Percentiles rank a stretch among this genome's conserved stretches.
Conservation (phyloP, 2,329 filamentous ascomycete species). For the Celoporthe dispersa region DNA sequence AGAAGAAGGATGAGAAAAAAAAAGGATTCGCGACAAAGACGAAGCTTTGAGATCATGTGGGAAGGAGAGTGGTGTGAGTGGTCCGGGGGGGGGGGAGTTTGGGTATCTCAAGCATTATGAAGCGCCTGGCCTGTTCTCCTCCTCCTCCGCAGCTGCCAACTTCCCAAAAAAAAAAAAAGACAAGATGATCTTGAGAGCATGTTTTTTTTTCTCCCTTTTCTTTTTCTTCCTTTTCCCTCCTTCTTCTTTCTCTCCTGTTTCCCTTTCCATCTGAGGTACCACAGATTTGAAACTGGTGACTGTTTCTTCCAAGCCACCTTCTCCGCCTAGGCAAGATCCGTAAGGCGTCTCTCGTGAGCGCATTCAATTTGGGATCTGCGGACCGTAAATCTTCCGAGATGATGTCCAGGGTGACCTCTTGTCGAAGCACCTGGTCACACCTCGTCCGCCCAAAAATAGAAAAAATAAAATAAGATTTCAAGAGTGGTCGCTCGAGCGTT, state of each 20-base stretch:
- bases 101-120: slow-evolving; percentile 32
- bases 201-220: slow-evolving; percentile 15
- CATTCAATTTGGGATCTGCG: background rate
- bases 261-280: no score
- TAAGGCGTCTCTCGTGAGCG: background rate
- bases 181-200: slow-evolving; percentile 12
- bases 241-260: no score
- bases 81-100: slow-evolving; percentile 17
- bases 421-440: background rate
- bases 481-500: background rate
- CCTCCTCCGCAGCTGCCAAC: slow-evolving; percentile 13
- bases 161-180: background rate
- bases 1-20: background rate
- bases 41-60: slow-evolving; percentile 4
- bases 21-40: slow-evolving; percentile 1
- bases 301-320: background rate
- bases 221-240: no score
- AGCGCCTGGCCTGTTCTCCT: slow-evolving; percentile 22
- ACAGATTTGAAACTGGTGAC: background rate
- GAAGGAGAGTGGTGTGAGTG: slow-evolving; percentile 13
- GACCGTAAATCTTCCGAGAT: background rate
- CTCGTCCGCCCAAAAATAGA: no score
- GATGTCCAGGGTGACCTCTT: background rate
- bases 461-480: no score
- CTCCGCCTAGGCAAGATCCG: background rate